These are phyloP conservation scores for Calonectria pseudoturangicola DNA, from an alignment of 2,329 filamentous ascomycete genomes.

Conservation along the genomic window DNA sequence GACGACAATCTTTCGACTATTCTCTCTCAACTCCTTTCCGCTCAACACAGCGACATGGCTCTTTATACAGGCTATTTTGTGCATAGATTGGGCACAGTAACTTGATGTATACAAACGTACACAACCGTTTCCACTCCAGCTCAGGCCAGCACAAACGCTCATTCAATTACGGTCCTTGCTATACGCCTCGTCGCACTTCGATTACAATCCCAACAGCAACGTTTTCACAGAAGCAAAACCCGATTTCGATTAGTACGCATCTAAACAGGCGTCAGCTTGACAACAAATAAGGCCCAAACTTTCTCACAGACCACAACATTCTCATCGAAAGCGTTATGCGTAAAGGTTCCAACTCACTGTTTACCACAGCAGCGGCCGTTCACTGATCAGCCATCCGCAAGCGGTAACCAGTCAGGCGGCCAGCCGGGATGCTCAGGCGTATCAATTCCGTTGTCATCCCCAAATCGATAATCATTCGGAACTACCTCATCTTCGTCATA, in stretches of 20 bases:
- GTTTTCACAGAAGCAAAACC: too few species aligned
- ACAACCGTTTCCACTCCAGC: too few species aligned
- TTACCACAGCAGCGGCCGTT: not conserved
- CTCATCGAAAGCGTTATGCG: too few species aligned
- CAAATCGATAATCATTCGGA: not conserved
- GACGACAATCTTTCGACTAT: not conserved
- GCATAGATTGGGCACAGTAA: too few species aligned
- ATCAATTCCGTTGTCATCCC: not conserved
- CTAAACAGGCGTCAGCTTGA: not conserved
- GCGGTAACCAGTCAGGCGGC: slow-evolving; percentile 18
- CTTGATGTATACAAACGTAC: too few species aligned
- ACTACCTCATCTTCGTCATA: not conserved
- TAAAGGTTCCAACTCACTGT: not conserved
- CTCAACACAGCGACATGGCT: too few species aligned
- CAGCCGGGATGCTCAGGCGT: not conserved
- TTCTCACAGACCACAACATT: not conserved
- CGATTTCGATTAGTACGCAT: not conserved
- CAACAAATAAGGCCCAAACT: not conserved
- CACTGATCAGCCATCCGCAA: not conserved
- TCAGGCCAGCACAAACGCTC: too few species aligned
- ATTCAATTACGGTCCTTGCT: too few species aligned
- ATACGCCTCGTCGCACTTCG: too few species aligned
- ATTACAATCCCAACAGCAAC: too few species aligned
- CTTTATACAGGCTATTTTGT: too few species aligned
- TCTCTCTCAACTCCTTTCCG: not conserved